Evolutionary conservation across 2,329 filamentous ascomycete species (phyloP).

Genomic region (Sclerotinia spermophila): DNA sequence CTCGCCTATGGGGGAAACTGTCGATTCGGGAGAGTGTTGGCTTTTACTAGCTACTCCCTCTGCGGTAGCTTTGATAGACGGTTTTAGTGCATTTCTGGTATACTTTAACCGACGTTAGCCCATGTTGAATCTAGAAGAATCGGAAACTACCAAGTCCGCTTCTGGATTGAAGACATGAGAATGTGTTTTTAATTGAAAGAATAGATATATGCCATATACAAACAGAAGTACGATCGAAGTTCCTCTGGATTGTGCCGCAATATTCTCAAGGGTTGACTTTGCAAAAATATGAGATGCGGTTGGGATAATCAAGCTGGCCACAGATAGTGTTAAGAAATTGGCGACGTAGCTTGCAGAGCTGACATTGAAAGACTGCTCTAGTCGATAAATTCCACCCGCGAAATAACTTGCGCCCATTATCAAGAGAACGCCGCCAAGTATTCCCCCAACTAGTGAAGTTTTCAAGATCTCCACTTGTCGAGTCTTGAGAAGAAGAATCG

Average conservation of each 20-base stretch:
- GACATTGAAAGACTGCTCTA: conserved; percentile 83
- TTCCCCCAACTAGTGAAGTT: conserved; percentile 83
- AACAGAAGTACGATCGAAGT: conserved; percentile 36
- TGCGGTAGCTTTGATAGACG: conserved; percentile 58
- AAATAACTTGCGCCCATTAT: conserved; percentile 72
- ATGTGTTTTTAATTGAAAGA: conserved; percentile 1
- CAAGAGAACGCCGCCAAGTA: conserved; percentile 59
- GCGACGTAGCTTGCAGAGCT: conserved; percentile 85
- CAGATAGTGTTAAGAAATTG: conserved; percentile 61
- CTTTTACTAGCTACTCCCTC: conserved; percentile 41
- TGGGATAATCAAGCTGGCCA: conserved; percentile 80
- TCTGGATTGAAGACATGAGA: conserved; percentile 1
- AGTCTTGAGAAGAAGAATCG: neutral
- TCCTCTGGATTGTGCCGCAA: neutral
- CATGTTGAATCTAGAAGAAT: conserved; percentile 34
- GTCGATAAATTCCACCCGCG: conserved; percentile 61
- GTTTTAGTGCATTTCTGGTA: conserved; percentile 40
- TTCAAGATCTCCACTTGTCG: conserved; percentile 69
- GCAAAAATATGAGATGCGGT: conserved; percentile 67
- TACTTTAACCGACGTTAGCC: conserved; percentile 20
- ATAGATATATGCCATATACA: neutral
- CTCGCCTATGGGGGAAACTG: neutral
- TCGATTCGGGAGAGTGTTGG: neutral
- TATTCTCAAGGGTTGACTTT: neutral
- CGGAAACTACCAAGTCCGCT: neutral